Evolutionary conservation across 495 filamentous ascomycete species (phyloP), one percentile per base, ranked within the genome.

Genomic region (Penicillium dipodomyicola): DNA sequence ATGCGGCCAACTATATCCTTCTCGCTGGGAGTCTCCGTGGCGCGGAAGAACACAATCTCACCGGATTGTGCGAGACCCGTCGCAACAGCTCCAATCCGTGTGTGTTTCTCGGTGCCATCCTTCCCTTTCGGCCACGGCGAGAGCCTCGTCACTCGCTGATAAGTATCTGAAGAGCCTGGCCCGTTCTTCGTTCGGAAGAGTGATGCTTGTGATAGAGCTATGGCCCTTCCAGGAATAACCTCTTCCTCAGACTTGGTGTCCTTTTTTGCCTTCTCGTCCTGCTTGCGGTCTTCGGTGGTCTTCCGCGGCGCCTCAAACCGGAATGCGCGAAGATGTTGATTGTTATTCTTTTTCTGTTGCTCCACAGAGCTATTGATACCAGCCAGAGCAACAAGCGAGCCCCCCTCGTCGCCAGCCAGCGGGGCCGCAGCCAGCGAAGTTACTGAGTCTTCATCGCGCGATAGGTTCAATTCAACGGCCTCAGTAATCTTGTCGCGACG

Each of bases 321-420:
- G 63, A 96, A 94, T n/a, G 90, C 79, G 45, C 92, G 80, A 54
- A 97, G 82, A 70, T 98, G 94, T 62, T 90, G 81, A 66, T 98
- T 97, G 65, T 86, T 90, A 29, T 88, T 90, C 56, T 84, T 83
- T 61, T 84, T 72, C 48, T 89, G 80, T 41, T 91, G 83, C 1
- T 72, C 78, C 29, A 83, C 76, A 45, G 87, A 87, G 52, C 91
- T 95, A 70, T 97, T 97, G 71, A 96, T 88, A 42, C 94, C 93
- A 9, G 90, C 86, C 51, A 88, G 83, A n/a, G 87, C 77, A 54
- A 84, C 73, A 25, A 86, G 75, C n/a, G 79, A 77, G 47, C 74
- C 17, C 32, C 54, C 49, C 5, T 57, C 74, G 44, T 81, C 81
- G 47, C 74, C 78, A 30, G 74, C 70, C 47, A 82, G 72, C 35